Evolutionary conservation across 768 basidiomycete species (phyloP).

Genomic region (Xerocomus brunneocitrinus): DNA sequence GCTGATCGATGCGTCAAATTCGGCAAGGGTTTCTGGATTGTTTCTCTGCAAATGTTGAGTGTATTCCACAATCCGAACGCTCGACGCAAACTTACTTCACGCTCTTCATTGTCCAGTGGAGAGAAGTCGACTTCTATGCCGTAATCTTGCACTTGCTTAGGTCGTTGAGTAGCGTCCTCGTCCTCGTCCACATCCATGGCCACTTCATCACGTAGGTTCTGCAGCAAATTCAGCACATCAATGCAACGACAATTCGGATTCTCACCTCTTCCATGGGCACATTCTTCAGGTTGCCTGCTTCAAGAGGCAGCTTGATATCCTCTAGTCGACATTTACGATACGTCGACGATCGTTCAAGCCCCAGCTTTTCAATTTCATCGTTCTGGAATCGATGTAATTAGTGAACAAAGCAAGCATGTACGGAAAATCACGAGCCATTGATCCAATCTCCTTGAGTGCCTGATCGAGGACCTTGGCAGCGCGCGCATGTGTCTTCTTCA

Average conservation of each 20-base stretch:
- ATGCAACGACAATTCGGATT: background rate
- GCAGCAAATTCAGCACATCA: conserved; percentile 7
- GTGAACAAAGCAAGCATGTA: conserved; percentile 21
- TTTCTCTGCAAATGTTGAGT: conserved; percentile 42
- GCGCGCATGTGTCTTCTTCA: conserved; percentile 64
- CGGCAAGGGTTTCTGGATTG: conserved; percentile 57
- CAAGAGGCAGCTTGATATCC: conserved; percentile 79
- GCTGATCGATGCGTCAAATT: conserved; percentile 67
- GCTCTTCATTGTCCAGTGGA: conserved; percentile 67
- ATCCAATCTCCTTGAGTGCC: conserved; percentile 84
- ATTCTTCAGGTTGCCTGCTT: conserved; percentile 70
- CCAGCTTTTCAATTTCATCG: conserved; percentile 87
- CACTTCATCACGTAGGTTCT: conserved; percentile 81
- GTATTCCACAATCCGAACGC: background rate
- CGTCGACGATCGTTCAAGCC: conserved; percentile 76
- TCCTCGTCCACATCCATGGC: conserved; percentile 93
- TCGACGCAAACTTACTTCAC: conserved; percentile 43
- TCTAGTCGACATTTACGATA: conserved; percentile 94
- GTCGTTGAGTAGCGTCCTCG: conserved; percentile 73
- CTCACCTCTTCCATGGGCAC: conserved; percentile 94
- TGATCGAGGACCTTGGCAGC: conserved; percentile 78
- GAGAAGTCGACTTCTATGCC: conserved; percentile 89
- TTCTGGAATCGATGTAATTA: conserved; percentile 40
- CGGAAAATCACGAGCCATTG: conserved; percentile 47
- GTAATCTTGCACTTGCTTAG: conserved; percentile 70